A percentile compares a stretch with the other conserved stretches of the same genome.
Conservation (phyloP, 441 rosid genomes). For the Capsella rubella region DNA sequence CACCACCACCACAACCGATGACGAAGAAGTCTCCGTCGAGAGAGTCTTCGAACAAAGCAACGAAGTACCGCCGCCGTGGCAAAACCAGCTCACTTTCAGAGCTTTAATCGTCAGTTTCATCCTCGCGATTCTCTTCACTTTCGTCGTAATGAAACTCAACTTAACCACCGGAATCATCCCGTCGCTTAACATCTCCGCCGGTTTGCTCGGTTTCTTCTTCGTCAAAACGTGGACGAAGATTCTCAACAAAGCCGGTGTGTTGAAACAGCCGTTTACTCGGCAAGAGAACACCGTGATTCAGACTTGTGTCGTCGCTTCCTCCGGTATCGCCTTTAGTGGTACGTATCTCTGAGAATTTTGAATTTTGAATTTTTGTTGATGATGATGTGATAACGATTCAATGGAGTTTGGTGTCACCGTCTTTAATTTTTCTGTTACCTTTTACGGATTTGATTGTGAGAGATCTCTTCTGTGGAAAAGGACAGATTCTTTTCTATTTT, state of each 20-base stretch:
- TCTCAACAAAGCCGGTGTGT: slow-evolving; percentile 45
- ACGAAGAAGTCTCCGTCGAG: slow-evolving; percentile 55
- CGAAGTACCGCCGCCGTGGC: slow-evolving; percentile 67
- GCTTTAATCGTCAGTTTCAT: slow-evolving; percentile 64
- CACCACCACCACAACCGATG: neutral
- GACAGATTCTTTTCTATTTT: slow-evolving; percentile 17
- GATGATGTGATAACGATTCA: neutral
- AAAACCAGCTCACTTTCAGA: slow-evolving; percentile 61
- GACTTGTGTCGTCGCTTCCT: slow-evolving; percentile 81
- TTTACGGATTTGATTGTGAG: neutral
- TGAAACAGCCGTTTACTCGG: slow-evolving; percentile 68
- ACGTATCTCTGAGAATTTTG: slow-evolving; percentile 3
- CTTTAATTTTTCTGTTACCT: neutral
- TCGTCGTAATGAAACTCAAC: slow-evolving; percentile 79
- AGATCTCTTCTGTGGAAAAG: slow-evolving; percentile 16
- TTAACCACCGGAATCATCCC: slow-evolving; percentile 81
- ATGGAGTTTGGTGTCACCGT: neutral
- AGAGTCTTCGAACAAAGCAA: slow-evolving; percentile 50
- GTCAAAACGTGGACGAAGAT: slow-evolving; percentile 68
- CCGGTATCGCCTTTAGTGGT: slow-evolving; percentile 89
- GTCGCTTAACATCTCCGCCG: slow-evolving; percentile 76
- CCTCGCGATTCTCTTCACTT: slow-evolving; percentile 61
- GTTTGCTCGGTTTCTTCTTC: slow-evolving; percentile 74
- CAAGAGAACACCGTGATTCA: slow-evolving; percentile 82
- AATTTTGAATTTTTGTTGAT: no score